Conservation (phyloP, 148 eudicot species). For the Nepenthes gracilis region DNA sequence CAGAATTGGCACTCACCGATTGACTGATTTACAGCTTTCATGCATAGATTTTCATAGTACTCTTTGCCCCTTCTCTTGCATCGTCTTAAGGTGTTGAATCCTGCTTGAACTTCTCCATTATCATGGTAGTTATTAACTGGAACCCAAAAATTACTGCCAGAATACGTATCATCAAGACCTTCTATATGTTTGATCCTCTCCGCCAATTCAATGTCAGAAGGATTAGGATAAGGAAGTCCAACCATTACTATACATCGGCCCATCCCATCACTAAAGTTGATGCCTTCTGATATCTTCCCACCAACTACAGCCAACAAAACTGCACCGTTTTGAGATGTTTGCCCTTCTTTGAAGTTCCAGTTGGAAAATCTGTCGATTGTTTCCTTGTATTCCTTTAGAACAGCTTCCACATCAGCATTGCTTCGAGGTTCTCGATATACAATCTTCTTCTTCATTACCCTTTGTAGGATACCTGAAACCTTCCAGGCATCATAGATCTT, state of each 20-base stretch:
- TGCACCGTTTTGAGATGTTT: conserved; percentile 55
- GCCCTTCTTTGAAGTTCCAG: conserved; percentile 13
- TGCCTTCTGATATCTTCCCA: conserved; percentile 95
- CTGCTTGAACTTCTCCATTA: conserved; percentile 39
- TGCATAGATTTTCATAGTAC: conserved; percentile 93
- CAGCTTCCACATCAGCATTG: conserved; percentile 57
- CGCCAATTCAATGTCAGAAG: conserved; percentile 75
- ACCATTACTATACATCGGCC: conserved; percentile 93
- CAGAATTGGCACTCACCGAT: conserved; percentile 41
- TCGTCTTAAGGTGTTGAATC: conserved; percentile 61
- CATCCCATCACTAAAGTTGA: conserved; percentile 93
- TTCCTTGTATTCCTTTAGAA: conserved; percentile 70
- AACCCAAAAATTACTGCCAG: conserved; percentile 9
- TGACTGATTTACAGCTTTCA: conserved; percentile 99
- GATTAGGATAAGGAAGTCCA: conserved; percentile 92
- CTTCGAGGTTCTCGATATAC: conserved; percentile 84
- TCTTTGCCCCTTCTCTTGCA: conserved; percentile 81
- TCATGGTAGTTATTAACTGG: conserved; percentile 11
- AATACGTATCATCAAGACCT: conserved; percentile 33
- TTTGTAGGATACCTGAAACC: conserved; percentile 62
- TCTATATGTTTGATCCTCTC: conserved; percentile 91
- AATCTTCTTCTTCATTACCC: conserved; percentile 62
- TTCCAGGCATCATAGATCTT: conserved; percentile 77
- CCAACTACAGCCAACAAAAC: conserved; percentile 87
- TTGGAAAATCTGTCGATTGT: conserved; percentile 32